phyloP scores from a whole-genome alignment of 2,329 filamentous ascomycete species.

The Colletotrichum orbiculare region DNA sequence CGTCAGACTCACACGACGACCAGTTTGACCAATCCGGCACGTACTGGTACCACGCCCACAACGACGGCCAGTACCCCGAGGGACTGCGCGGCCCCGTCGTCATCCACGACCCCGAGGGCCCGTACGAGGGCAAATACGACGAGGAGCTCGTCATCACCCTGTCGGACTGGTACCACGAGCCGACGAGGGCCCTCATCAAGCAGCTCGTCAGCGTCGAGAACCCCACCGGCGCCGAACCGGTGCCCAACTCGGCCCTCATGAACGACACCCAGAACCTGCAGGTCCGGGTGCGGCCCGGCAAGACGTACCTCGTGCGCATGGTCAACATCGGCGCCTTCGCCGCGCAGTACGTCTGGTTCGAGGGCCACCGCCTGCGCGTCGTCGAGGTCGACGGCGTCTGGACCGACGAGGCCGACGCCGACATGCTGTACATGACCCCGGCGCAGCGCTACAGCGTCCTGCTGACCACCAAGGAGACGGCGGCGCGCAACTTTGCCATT shows the following conservation, averaged over 20 bases:
- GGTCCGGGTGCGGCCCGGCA: constrained; percentile 58
- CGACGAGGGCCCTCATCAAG: constrained; percentile 60
- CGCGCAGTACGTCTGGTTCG: constrained; percentile 59
- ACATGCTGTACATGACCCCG: constrained; percentile 57
- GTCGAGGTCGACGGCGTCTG: constrained; percentile 65
- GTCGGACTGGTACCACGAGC: constrained; percentile 70
- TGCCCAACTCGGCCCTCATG: constrained; percentile 64
- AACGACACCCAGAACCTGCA: constrained; percentile 60
- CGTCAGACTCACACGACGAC: neutral
- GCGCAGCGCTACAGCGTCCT: constrained; percentile 63
- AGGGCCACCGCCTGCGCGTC: constrained; percentile 56
- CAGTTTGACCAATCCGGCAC: constrained; percentile 45
- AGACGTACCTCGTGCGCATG: constrained; percentile 65
- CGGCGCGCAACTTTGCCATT: constrained; percentile 59
- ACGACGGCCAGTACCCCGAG: constrained; percentile 65
- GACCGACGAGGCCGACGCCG: constrained; percentile 55
- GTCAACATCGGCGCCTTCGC: constrained; percentile 65
- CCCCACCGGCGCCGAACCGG: constrained; percentile 63
- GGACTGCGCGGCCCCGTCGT: constrained; percentile 67
- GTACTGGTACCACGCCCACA: constrained; percentile 68
- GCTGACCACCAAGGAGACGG: constrained; percentile 57
- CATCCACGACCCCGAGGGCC: constrained; percentile 62
- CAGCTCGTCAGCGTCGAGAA: constrained; percentile 59
- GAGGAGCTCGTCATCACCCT: constrained; percentile 67
- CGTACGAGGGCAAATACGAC: constrained; percentile 60